Percentiles rank a stretch among this genome's conserved stretches.
These are phyloP conservation scores for Corynascus novoguineensis DNA, from an alignment of 495 filamentous ascomycete genomes.

Conservation along the genomic window DNA sequence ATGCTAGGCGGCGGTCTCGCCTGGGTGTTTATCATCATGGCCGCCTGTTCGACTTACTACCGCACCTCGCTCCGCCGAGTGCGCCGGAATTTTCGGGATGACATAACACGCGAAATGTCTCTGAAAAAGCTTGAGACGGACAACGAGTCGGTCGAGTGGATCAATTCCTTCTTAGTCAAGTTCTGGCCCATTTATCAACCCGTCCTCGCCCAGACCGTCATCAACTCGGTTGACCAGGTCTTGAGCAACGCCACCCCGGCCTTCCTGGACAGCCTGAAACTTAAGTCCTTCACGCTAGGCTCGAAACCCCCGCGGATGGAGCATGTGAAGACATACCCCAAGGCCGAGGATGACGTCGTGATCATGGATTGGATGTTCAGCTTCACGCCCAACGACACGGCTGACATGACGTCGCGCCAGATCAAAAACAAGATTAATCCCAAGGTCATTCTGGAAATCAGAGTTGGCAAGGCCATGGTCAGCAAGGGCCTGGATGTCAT, in stretches of 20 bases:
- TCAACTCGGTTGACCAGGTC: constrained; percentile 91
- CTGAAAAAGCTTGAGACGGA: constrained; percentile 87
- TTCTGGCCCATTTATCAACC: constrained; percentile 99
- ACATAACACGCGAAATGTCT: constrained; percentile 86
- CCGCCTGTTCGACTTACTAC: constrained; percentile 88
- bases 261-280: constrained; percentile 85
- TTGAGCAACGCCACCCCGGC: constrained; percentile 84
- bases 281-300: constrained; percentile 87
- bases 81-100: constrained; percentile 92
- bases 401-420: constrained; percentile 85
- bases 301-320: constrained; percentile 94
- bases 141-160: constrained; percentile 93
- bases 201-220: constrained; percentile 84
- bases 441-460: constrained; percentile 89
- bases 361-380: constrained; percentile 99
- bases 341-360: constrained; percentile 88
- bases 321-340: constrained; percentile 96
- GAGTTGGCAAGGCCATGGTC: constrained; percentile 88
- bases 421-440: constrained; percentile 93
- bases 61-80: constrained; percentile 90
- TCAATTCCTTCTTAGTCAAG: constrained; percentile 96
- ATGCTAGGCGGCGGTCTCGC: constrained; percentile 83
- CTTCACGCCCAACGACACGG: constrained; percentile 91
- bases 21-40: constrained; percentile 93
- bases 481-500: constrained; percentile 97